These are phyloP conservation scores for Coriolopsis trogii DNA, from an alignment of 1,284 basidiomycete species.

Conservation along the genomic window DNA sequence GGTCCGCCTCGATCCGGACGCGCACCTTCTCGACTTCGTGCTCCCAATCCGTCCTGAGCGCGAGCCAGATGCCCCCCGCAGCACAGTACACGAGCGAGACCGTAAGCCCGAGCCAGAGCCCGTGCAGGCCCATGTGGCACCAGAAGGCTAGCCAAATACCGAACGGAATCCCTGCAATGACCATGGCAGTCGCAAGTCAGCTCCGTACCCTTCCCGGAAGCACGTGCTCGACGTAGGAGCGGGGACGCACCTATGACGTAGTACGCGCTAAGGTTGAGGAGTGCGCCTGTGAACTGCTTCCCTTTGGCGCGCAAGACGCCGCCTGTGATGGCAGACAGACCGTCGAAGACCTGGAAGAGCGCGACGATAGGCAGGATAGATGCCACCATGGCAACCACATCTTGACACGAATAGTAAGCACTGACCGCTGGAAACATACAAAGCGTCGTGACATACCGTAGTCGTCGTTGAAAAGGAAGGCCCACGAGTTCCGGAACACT, in stretches of 20 bases:
- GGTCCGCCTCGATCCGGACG: constrained; percentile 44
- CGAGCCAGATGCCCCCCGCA: constrained; percentile 51
- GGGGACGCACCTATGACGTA: constrained; percentile 54
- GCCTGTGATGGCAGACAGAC: constrained; percentile 65
- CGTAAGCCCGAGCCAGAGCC: constrained; percentile 71
- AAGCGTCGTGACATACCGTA: constrained; percentile 55
- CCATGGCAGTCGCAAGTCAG: too few species aligned
- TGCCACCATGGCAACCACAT: constrained; percentile 68
- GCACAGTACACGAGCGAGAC: constrained; percentile 59
- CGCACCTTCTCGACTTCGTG: constrained; percentile 61
- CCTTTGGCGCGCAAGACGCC: constrained; percentile 82
- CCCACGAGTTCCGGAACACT: constrained; percentile 76
- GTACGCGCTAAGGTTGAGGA: constrained; percentile 71
- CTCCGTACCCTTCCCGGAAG: neutral
- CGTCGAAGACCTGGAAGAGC: constrained; percentile 84
- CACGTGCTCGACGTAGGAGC: neutral
- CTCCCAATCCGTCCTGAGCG: constrained; percentile 62
- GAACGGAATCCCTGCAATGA: constrained; percentile 57
- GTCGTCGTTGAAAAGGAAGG: constrained; percentile 85
- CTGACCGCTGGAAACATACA: too few species aligned
- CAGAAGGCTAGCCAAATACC: constrained; percentile 68
- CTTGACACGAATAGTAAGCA: constrained; percentile 31
- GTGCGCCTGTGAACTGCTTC: constrained; percentile 69
- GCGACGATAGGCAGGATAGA: constrained; percentile 76
- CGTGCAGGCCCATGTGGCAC: constrained; percentile 51